phyloP scores from a whole-genome alignment of 2,329 filamentous ascomycete genomes.

The Nemania serpens region DNA sequence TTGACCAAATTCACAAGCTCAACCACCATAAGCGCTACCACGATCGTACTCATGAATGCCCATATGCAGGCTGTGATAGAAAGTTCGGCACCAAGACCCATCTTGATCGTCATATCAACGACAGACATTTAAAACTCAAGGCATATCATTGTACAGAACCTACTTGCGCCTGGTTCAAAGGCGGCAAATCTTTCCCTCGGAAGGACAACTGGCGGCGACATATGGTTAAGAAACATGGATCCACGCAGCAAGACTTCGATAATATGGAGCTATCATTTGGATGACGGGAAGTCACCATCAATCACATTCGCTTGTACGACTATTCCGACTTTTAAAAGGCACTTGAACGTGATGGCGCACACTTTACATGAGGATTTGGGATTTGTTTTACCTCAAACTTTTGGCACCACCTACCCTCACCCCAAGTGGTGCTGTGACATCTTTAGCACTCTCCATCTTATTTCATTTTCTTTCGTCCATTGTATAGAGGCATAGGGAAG shows the following conservation, averaged over 20 bases:
- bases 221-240: slow-evolving; percentile 62
- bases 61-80: slow-evolving; percentile 54
- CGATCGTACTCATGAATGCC: slow-evolving; percentile 56
- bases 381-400: slow-evolving; percentile 2
- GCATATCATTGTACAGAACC: slow-evolving; percentile 62
- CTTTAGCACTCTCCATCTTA: not conserved
- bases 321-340: slow-evolving; percentile 3
- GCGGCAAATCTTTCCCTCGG: slow-evolving; percentile 62
- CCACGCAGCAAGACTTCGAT: slow-evolving; percentile 35
- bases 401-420: not conserved
- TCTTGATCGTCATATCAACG: slow-evolving; percentile 65
- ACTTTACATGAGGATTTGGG: not conserved
- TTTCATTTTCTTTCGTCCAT: slow-evolving; percentile 24
- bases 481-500: slow-evolving; percentile 31
- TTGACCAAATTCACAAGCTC: slow-evolving; percentile 64
- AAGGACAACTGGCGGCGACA: slow-evolving; percentile 68
- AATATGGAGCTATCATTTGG: slow-evolving; percentile 35
- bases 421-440: not conserved
- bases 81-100: slow-evolving; percentile 66
- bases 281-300: slow-evolving; percentile 11
- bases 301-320: slow-evolving; percentile 15
- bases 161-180: slow-evolving; percentile 61
- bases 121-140: slow-evolving; percentile 63
- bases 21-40: slow-evolving; percentile 67
- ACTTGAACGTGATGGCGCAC: not conserved